Evolutionary conservation across 177 flowering plant species (phyloP).

Genomic region (Vitis hybrid): DNA sequence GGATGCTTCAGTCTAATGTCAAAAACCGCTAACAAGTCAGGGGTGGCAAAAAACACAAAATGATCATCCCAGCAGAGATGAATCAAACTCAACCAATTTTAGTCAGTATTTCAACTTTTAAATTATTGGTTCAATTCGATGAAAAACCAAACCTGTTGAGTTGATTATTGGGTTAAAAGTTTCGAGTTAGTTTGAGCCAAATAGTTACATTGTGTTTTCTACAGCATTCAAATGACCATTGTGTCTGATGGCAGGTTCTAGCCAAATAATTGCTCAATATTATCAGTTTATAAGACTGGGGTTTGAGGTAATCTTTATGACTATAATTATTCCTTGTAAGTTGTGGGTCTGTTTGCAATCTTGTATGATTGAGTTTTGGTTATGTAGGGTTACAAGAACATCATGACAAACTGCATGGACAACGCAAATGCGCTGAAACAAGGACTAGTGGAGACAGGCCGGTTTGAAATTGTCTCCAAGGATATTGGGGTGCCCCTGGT

Average conservation of each 20-base stretch:
- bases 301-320: constrained; percentile 40
- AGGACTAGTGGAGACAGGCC: constrained; percentile 46
- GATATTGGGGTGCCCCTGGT: constrained; percentile 65
- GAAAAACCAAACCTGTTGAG: no score
- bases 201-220: neutral
- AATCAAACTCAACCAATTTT: no score
- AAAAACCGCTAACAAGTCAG: no score
- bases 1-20: no score
- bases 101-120: neutral
- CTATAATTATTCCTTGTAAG: neutral
- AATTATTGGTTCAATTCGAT: neutral
- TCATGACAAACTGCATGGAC: constrained; percentile 56
- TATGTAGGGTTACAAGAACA: constrained; percentile 48
- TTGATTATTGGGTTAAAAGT: no score
- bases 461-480: constrained; percentile 53
- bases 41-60: no score
- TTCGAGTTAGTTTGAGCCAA: neutral
- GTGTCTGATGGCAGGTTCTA: constrained; percentile 45
- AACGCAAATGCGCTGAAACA: constrained; percentile 43
- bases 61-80: no score
- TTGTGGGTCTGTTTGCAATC: neutral
- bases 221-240: neutral
- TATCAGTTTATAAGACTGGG: constrained; percentile 72
- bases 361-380: neutral
- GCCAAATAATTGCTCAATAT: constrained; percentile 70